Percentiles rank a stretch among this genome's conserved stretches.
phyloP scores from a whole-genome alignment of 2,329 filamentous ascomycete species.

The Exophiala sp. region DNA sequence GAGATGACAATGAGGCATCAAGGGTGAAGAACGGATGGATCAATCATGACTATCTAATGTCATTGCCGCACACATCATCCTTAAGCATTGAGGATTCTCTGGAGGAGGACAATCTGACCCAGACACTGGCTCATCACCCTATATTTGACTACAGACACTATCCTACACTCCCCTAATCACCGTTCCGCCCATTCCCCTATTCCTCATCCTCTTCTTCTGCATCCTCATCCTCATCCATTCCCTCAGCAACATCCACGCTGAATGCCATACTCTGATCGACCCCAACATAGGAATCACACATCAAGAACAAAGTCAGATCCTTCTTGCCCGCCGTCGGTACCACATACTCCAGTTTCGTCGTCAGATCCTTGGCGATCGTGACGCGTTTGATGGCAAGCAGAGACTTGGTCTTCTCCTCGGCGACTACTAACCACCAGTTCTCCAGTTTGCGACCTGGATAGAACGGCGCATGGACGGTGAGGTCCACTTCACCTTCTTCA shows the following conservation, averaged over 20 bases:
- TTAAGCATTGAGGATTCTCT: too few relatives aligned
- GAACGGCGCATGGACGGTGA: conserved; percentile 88
- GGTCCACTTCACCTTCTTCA: conserved; percentile 56
- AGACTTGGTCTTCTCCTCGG: conserved; percentile 81
- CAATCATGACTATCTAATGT: too few relatives aligned
- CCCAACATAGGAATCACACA: conserved; percentile 95
- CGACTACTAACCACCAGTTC: conserved; percentile 97
- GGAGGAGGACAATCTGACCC: too few relatives aligned
- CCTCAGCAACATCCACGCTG: conserved; percentile 76
- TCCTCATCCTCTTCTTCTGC: conserved; percentile 68
- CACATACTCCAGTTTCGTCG: conserved; percentile 78
- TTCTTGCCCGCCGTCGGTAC: conserved; percentile 79
- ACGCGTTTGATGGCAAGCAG: conserved; percentile 91
- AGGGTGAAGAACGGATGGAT: too few relatives aligned
- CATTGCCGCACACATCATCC: too few relatives aligned
- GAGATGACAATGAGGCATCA: too few relatives aligned
- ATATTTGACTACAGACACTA: too few relatives aligned
- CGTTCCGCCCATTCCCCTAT: conserved; percentile 8
- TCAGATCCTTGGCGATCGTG: conserved; percentile 68
- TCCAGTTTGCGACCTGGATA: conserved; percentile 89
- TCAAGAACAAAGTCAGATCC: conserved; percentile 83
- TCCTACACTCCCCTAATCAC: neutral
- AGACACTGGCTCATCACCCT: too few relatives aligned
- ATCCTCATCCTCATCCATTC: conserved; percentile 89
- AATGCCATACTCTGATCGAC: conserved; percentile 95